Evolutionary conservation across 2,329 filamentous ascomycete genomes (phyloP), one percentile per base, ranked within the genome.

Genomic region (Colletotrichum viniferum): DNA sequence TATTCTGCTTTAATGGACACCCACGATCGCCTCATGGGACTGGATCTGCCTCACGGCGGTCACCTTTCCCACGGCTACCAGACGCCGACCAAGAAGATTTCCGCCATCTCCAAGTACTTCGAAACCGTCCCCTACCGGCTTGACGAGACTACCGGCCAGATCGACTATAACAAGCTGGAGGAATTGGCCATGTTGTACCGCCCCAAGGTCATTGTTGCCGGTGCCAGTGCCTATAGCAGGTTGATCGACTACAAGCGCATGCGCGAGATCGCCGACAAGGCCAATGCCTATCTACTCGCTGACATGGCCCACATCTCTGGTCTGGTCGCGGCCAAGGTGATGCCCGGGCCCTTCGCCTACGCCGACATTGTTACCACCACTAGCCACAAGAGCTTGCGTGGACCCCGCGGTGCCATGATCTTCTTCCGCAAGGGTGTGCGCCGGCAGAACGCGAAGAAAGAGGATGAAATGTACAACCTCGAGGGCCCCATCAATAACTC

Each of bases 281-380:
- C 95, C 73, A 95, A 96, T 80, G 95, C 95, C 81, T 99, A 98
- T 86, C 90, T 99, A 73, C 88, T 99, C 77, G 95, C 95, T 80
- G 97, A 99, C 83, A 98, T 99, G 92, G 97, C 97, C 69, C 97
- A 99, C 83, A 97, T 99, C 79, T 98, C 96, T 12, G 97, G 97
- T 78, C 89, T 99, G 77, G 92, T 99, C 67, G 96, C 97, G 58
- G 96, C 95, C 79, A 96, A 96, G 81, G 96, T 98, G 71, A 92
- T 98, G 78, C 95, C 96, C 58, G 94, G 94, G 76, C 97, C 97
- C 66, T 99, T 98, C 86, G 91, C 91, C 78, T 93, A 94, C 85
- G 94, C 96, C 78, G 97, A 99, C 84, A 94, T 99, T 75, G 97
- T 99, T 78, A 99, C 97, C 63, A 99, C 97, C 26, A 99, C 97